Base-by-base conservation (phyloP, 345 rosid species). In the Gossypium raimondii region DNA sequence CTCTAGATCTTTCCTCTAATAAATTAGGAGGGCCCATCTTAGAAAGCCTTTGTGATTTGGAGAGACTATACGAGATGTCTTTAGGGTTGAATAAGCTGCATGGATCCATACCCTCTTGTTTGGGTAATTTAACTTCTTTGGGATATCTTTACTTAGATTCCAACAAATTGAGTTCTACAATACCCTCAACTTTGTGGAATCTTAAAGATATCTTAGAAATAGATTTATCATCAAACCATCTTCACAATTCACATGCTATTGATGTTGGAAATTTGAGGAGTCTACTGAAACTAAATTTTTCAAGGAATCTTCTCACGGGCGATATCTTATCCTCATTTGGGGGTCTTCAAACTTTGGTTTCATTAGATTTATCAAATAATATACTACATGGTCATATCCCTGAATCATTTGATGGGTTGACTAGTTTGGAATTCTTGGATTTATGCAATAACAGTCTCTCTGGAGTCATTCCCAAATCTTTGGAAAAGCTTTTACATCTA, bases 341-440 rank as follows among this genome's bases (percentile, higher is more conserved):
- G 3, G 13, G 48, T n/a, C 24, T 63, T 38, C 4, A 38, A 63
- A n/a, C 12, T 63, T 9, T 63, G 24, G 7, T 9, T 63, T 38
- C 50, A 9, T 9, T 63, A n/a, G 48, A 63, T 63, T n/a, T 63
- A 17, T 63, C 48, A 8, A 0, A 17, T 3, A 38, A 63, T 38
- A 63, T 9, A 8, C 41, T 63, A 3, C 48, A 38, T 38, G 68
- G 82, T 25, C 3, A 45, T 9, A 79, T 75, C 17, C 76, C 63
- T 18, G 17, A 44, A 65, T 29, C 62, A 57, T 64, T 63, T 20
- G 58, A 11, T 12, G 18, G 2, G 9, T 38, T 65, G 58, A 41
- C 3, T 11, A 76, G 75, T 58, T 16, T 80, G 57, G 11, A 27
- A 13, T 45, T 3, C 12, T 68, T 80, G 73, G 76, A 76, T 75